These are phyloP conservation scores for Ophiostoma sp. DNA, from an alignment of 2,329 filamentous ascomycete genomes.

Conservation along the genomic window DNA sequence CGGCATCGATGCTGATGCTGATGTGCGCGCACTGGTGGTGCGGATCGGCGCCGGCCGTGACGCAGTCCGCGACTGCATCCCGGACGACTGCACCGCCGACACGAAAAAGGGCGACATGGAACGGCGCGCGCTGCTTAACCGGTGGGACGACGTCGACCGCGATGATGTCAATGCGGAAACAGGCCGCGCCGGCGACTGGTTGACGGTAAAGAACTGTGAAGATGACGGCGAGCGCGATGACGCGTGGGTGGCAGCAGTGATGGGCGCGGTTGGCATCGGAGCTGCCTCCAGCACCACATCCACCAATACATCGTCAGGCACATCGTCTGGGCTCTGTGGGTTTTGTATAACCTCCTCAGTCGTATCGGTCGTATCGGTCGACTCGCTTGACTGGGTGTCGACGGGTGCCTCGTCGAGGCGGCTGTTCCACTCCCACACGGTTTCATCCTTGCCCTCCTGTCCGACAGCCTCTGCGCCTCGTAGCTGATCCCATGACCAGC, in stretches of 20 bases:
- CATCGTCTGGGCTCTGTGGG: neutral
- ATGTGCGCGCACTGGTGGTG: conserved; percentile 36
- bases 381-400: conserved; percentile 33
- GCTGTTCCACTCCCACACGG: conserved; percentile 59
- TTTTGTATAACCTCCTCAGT: neutral
- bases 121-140: conserved; percentile 5
- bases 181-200: conserved; percentile 35
- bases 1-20: conserved; percentile 21
- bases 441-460: neutral
- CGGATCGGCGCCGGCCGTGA: conserved; percentile 8
- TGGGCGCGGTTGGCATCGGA: neutral
- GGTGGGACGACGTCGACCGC: neutral
- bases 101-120: conserved; percentile 25
- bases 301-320: neutral
- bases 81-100: conserved; percentile 5
- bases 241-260: neutral
- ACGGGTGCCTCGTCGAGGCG: conserved; percentile 49
- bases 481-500: conserved; percentile 68
- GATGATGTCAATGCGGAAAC: neutral
- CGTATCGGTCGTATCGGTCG: conserved; percentile 36
- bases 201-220: conserved; percentile 34
- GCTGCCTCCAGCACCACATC: neutral
- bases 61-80: neutral
- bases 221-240: conserved; percentile 16
- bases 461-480: conserved; percentile 40